A percentile compares a stretch with the other conserved stretches of the same genome.
Evolutionary conservation across 2,329 filamentous ascomycete species (phyloP).

Genomic region (Curvularia verruculosa): DNA sequence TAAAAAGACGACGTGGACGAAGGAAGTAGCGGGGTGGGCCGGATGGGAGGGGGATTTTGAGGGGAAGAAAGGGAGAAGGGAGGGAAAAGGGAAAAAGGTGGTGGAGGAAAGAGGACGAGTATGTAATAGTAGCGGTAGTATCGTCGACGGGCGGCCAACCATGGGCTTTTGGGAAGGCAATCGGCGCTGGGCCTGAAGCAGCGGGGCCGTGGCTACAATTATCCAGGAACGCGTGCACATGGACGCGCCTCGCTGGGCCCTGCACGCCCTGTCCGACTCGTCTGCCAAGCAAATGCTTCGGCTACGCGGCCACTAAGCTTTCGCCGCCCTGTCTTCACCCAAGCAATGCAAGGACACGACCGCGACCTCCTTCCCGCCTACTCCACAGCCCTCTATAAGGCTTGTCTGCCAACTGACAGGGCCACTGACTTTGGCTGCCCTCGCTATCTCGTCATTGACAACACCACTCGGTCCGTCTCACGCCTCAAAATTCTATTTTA

Average conservation of each 20-base stretch:
- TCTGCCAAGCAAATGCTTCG: constrained; percentile 15
- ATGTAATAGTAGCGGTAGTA: background rate
- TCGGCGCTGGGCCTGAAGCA: constrained; percentile 12
- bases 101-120: background rate
- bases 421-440: no score
- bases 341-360: background rate
- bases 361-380: background rate
- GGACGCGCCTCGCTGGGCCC: constrained; percentile 19
- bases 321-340: constrained; percentile 5
- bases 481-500: background rate
- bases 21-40: background rate
- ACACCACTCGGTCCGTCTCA: background rate
- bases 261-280: no score
- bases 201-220: constrained; percentile 16
- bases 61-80: constrained; percentile 1
- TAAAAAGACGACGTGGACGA: background rate
- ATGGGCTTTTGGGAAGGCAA: constrained; percentile 13
- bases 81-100: background rate
- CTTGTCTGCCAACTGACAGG: background rate
- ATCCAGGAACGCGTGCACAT: constrained; percentile 24
- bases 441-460: background rate
- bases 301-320: constrained; percentile 9
- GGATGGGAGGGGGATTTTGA: background rate
- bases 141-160: constrained; percentile 8
- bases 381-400: background rate